Evolutionary conservation across 306 rosid genomes (phyloP).

Genomic region (Trifolium repens): DNA sequence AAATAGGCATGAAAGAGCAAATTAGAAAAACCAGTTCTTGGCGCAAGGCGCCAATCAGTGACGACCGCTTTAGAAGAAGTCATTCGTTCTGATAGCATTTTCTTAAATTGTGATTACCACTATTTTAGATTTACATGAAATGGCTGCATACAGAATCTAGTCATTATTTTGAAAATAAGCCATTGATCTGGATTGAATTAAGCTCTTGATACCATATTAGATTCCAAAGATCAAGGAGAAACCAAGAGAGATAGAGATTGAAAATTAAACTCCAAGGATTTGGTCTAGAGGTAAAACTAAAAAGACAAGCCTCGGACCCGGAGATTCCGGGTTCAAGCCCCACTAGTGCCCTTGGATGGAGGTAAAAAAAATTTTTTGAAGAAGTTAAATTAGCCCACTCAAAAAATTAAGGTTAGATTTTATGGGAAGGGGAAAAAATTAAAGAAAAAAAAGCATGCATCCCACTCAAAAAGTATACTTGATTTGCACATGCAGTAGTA

Average conservation of each 20-base stretch:
- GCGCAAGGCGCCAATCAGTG: slow-evolving; percentile 2
- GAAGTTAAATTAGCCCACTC: too few species aligned
- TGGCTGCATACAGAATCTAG: slow-evolving; percentile 9
- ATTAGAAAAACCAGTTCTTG: slow-evolving; percentile 23
- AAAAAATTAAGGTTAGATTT: not conserved
- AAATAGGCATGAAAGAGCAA: slow-evolving; percentile 5
- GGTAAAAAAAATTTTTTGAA: too few species aligned
- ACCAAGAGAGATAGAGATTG: not conserved
- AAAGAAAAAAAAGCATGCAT: not conserved
- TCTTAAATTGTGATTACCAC: slow-evolving; percentile 12
- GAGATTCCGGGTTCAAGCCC: too few species aligned
- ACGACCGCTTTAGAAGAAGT: slow-evolving; percentile 26
- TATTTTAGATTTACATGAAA: slow-evolving; percentile 20
- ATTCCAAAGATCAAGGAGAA: not conserved
- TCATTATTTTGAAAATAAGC: not conserved
- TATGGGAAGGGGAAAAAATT: not conserved
- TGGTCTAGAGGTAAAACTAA: too few species aligned
- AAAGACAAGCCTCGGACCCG: too few species aligned
- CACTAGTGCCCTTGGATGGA: too few species aligned
- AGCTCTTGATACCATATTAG: not conserved
- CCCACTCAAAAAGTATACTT: slow-evolving; percentile 13
- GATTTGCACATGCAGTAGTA: not conserved
- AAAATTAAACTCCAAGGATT: not conserved
- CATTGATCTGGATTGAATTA: not conserved
- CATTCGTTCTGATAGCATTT: slow-evolving; percentile 26